Base-by-base conservation (phyloP, 2,329 filamentous ascomycete species). In the Pseudocercospora macadamiae region DNA sequence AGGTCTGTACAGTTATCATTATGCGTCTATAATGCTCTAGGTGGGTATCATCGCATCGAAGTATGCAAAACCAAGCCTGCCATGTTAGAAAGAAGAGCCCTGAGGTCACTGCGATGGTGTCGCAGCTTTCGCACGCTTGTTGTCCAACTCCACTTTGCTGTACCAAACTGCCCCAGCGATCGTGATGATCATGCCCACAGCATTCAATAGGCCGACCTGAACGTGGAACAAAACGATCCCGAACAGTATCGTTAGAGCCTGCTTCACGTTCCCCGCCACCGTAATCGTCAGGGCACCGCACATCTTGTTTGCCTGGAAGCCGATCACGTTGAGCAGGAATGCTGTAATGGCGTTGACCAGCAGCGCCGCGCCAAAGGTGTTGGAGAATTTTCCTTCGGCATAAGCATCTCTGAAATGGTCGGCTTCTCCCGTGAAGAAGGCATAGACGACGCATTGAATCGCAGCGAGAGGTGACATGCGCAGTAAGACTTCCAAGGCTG, bases 401-500 rank as follows among this genome's bases (percentile, higher is more conserved):
- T 52, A 62, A 4, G 62, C 54, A 18, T 34, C 53, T 14, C 54
- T 55, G 49, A 66, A 59, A 18, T 60, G 47, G 28, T 57, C 52
- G 14, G 55, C 55, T 56, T 66, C 64, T 32, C 64, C 64, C 32
- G 55, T 62, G 19, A 66, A 44, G 51, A 59, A 58, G 34, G 57
- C 64, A 44, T 64, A 64, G 25, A 61, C 36, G 8, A 66, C 51
- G 55, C 64, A 66, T 42, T 66, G 63, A 4, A 65, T 56, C 3
- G 61, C 61, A 5, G 64, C 64, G 9, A 66, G 55, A 9, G 64
- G 64, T 21, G 64, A 66, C 62, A 66, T 64, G 34, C 63, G 60
- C 64, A 84, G 77, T 23, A 87, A 79, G 19, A 87, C 78, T 68
- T 88, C 85, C 61, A 86, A 76, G 2, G 84, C 80, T 0, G 82